phyloP scores from a whole-genome alignment of 2,329 filamentous ascomycete species.

The Penicillium sp. region DNA sequence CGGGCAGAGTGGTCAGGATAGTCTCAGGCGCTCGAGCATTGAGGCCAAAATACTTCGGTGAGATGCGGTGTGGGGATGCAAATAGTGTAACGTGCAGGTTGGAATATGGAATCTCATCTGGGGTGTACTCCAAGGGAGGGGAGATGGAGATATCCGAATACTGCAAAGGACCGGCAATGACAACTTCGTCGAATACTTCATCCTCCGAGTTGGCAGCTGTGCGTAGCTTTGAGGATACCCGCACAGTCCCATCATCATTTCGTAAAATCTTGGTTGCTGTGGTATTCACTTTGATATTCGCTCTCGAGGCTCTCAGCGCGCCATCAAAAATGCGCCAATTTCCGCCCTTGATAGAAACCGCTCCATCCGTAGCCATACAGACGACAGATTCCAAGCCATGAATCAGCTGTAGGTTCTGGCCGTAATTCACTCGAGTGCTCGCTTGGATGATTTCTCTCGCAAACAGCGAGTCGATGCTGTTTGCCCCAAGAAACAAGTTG shows the following conservation, averaged over 20 bases:
- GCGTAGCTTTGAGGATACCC: conserved; percentile 40
- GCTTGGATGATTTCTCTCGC: conserved; percentile 82
- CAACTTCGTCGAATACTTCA: conserved; percentile 67
- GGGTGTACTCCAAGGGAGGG: conserved; percentile 47
- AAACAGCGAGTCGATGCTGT: conserved; percentile 67
- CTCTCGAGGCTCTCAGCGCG: conserved; percentile 68
- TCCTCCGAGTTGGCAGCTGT: conserved; percentile 9
- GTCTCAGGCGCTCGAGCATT: conserved; percentile 61
- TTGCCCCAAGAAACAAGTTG: conserved; percentile 65
- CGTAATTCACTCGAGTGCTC: conserved; percentile 90
- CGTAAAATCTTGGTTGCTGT: conserved; percentile 60
- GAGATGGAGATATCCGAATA: conserved; percentile 65
- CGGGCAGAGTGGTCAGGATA: conserved; percentile 77
- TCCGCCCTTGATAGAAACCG: conserved; percentile 73
- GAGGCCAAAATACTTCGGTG: conserved; percentile 66
- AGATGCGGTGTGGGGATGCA: conserved; percentile 71
- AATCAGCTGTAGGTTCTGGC: conserved; percentile 79
- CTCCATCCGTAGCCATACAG: conserved; percentile 84
- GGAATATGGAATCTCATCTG: conserved; percentile 82
- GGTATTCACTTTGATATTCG: conserved; percentile 64
- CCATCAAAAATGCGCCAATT: conserved; percentile 93
- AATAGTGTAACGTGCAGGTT: conserved; percentile 87
- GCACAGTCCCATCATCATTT: conserved; percentile 42
- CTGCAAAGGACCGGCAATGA: conserved; percentile 82
- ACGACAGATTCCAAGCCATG: conserved; percentile 90